Conservation (phyloP, 345 rosid species). For the Aegle marmelos region DNA sequence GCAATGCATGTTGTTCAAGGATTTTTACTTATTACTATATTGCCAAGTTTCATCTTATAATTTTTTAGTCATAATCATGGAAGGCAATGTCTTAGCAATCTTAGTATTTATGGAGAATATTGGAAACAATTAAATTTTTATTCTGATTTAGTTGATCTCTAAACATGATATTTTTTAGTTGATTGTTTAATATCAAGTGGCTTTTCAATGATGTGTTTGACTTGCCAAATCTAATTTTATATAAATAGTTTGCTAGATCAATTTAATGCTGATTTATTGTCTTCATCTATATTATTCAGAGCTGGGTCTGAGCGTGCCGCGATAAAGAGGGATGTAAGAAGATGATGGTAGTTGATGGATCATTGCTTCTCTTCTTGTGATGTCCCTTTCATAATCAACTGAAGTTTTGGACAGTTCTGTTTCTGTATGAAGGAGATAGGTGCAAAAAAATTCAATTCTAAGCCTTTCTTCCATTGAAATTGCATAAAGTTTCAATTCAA, state of each 20-base stretch:
- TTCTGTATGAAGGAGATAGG: slow-evolving; percentile 3
- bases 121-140: neutral
- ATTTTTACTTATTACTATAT: neutral
- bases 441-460: slow-evolving; percentile 11
- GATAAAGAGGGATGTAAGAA: slow-evolving; percentile 41
- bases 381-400: slow-evolving; percentile 8
- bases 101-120: neutral
- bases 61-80: neutral
- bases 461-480: neutral
- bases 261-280: slow-evolving; percentile 6
- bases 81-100: neutral
- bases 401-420: neutral
- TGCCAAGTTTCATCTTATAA: neutral
- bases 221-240: neutral
- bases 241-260: neutral
- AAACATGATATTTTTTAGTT: neutral
- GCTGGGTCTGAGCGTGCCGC: slow-evolving; percentile 79
- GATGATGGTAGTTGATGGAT: slow-evolving; percentile 16
- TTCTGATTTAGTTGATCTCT: slow-evolving; percentile 1
- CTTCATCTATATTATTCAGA: slow-evolving; percentile 40
- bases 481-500: neutral
- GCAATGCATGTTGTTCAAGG: neutral
- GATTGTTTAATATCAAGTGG: neutral
- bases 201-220: neutral
- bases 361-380: slow-evolving; percentile 5